Evolutionary conservation across 495 filamentous ascomycete species (phyloP).

Genomic region (Penicillium dipodomyicola): DNA sequence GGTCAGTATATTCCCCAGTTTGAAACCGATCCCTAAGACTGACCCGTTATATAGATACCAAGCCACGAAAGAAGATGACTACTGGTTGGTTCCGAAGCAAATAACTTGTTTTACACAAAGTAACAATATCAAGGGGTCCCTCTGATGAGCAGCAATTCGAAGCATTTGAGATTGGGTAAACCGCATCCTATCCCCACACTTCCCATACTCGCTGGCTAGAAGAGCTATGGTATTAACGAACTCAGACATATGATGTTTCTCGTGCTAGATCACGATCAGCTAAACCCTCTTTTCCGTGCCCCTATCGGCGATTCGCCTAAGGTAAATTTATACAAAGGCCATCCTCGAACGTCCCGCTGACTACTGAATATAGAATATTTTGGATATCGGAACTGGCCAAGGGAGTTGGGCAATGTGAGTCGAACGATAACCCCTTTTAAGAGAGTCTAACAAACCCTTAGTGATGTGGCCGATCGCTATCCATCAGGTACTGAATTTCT

Average conservation of each 20-base stretch:
- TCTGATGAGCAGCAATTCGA: conserved; percentile 21
- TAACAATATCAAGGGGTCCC: conserved; percentile 14
- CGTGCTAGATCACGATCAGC: conserved; percentile 17
- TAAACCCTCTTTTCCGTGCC: conserved; percentile 18
- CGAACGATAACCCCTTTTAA: background rate
- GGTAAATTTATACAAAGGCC: conserved; percentile 9
- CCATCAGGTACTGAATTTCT: conserved; percentile 6
- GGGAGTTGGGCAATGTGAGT: conserved; percentile 25
- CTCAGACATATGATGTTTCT: conserved; percentile 21
- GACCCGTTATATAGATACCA: conserved; percentile 16
- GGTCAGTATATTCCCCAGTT: conserved; percentile 11
- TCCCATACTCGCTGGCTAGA: background rate
- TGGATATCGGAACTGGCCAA: conserved; percentile 23
- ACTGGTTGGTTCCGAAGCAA: conserved; percentile 17
- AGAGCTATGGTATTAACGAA: background rate
- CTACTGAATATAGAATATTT: conserved; percentile 18
- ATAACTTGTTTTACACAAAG: background rate
- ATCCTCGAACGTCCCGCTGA: conserved; percentile 2
- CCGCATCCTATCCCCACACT: background rate
- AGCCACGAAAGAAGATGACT: conserved; percentile 23
- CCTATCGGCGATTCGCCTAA: conserved; percentile 20
- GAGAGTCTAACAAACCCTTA: conserved; percentile 3
- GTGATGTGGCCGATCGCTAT: conserved; percentile 20
- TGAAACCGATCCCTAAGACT: background rate
- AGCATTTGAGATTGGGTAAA: conserved; percentile 19